Evolutionary conservation across 2,329 filamentous ascomycete genomes (phyloP), one percentile per base, ranked within the genome.

Genomic region (Sordariomycetes sp.): DNA sequence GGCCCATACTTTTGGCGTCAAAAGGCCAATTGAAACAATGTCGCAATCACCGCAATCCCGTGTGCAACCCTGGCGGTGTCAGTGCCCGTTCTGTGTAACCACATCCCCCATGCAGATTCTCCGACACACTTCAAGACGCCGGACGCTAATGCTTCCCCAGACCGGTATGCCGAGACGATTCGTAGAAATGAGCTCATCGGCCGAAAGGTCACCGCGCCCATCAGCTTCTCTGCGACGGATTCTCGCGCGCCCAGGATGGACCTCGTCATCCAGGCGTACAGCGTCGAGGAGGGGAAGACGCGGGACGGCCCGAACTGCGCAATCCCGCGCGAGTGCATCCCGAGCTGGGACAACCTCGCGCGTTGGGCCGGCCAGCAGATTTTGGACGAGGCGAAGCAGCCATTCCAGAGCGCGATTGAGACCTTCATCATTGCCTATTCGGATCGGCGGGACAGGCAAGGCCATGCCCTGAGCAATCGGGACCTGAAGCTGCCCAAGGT

Each of bases 401-500:
- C 67, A 34, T 75, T 74, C 57, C 64, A 66, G 51, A 62, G 65
- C 40, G 64, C 64, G 6, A n/a, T 61, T 70, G 57, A 72, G 62
- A 71, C 63, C 61, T 74, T 74, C 58, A 62, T 75, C 59, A 65
- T 71, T 20, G 65, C 66, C 20, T 75, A 74, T 59, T 64, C 68
- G 25, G 65, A 68, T 25, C 66, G 71, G 37, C 48, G 16, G 11
- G 37, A 46, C 16, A 8, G 4, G 28, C 4, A 32, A 32, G 28
- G 28, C 8, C 4, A 32, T 32, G 4, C 28, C 8, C 28, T 32
- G 28, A 32, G 28, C 28, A 50, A 8, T 3, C 48, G 57, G 18
- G 71, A 71, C 3, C 60, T 62, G n/a, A 66, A 67, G 37, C 68
- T 75, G 46, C 72, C 72, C 58, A 74, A 71, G 66, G 72, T 75